phyloP scores from a whole-genome alignment of 768 basidiomycete genomes.

The Hirschioporus abietinus region DNA sequence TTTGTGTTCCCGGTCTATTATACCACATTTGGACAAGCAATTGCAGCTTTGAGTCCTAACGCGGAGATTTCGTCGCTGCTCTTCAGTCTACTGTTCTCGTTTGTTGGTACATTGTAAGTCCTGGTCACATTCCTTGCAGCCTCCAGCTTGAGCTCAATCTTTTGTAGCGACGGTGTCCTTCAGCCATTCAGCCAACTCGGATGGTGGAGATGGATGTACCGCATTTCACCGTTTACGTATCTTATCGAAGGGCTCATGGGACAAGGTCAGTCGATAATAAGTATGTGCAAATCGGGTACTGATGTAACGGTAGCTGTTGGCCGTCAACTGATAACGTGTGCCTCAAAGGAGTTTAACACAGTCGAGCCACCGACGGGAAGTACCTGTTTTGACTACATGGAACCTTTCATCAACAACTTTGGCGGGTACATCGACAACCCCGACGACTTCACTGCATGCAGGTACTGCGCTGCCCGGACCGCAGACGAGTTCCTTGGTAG shows the following conservation, averaged over 20 bases:
- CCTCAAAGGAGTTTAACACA: slow-evolving; percentile 25
- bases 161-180: slow-evolving; percentile 52
- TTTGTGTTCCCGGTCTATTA: slow-evolving; percentile 18
- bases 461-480: slow-evolving; percentile 25
- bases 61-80: slow-evolving; percentile 21
- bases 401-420: slow-evolving; percentile 21
- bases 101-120: slow-evolving; percentile 20
- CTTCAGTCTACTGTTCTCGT: slow-evolving; percentile 13
- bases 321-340: slow-evolving; percentile 26
- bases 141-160: slow-evolving; percentile 26
- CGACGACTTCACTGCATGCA: slow-evolving; percentile 23
- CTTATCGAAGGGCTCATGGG: slow-evolving; percentile 44
- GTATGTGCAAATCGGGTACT: neutral
- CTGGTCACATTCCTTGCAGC: neutral
- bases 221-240: slow-evolving; percentile 48
- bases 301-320: slow-evolving; percentile 19
- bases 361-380: slow-evolving; percentile 28
- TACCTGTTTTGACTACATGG: slow-evolving; percentile 28
- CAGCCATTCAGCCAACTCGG: slow-evolving; percentile 58
- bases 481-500: slow-evolving; percentile 26
- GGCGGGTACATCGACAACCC: slow-evolving; percentile 29
- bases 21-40: slow-evolving; percentile 13
- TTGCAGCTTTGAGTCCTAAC: slow-evolving; percentile 23
- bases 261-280: slow-evolving; percentile 19
- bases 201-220: slow-evolving; percentile 74